These are phyloP conservation scores for Wickerhamiella galacta DNA, from an alignment of 805 yeast species.

Conservation along the genomic window DNA sequence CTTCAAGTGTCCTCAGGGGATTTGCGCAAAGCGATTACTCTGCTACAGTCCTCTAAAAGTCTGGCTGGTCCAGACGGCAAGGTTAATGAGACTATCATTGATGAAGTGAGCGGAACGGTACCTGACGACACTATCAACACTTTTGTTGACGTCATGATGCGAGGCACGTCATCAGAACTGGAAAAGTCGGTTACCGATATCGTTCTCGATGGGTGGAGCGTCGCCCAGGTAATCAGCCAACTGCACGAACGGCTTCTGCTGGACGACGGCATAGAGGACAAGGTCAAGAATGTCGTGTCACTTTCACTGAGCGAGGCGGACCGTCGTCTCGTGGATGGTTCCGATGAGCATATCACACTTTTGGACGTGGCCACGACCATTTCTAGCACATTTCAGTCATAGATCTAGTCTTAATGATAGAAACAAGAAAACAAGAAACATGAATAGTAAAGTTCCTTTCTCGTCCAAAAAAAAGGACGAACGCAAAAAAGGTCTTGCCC, in stretches of 20 bases:
- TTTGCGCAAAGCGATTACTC: conserved; percentile 81
- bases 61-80: conserved; percentile 26
- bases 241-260: conserved; percentile 50
- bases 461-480: too few species aligned
- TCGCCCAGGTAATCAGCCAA: conserved; percentile 51
- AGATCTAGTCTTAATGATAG: too few species aligned
- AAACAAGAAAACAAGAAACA: too few species aligned
- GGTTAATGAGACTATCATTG: conserved; percentile 32
- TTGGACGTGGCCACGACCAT: conserved; percentile 44
- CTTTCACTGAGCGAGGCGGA: conserved; percentile 58
- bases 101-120: conserved; percentile 66
- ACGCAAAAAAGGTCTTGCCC: conserved; percentile 9
- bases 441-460: too few species aligned
- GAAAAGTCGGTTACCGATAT: conserved; percentile 32
- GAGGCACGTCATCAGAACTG: conserved; percentile 16
- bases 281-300: conserved; percentile 50
- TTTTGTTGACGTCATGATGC: conserved; percentile 26
- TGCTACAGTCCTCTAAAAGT: conserved; percentile 54
- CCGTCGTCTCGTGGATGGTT: conserved; percentile 58
- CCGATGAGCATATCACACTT: conserved; percentile 75
- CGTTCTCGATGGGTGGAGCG: conserved; percentile 61
- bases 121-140: conserved; percentile 31
- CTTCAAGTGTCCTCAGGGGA: conserved; percentile 74
- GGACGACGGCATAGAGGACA: conserved; percentile 32
- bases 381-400: conserved; percentile 20